These are phyloP conservation scores for Nannochloropsis granulata DNA, from an alignment of 108 stramenopile species.

Conservation along the genomic window DNA sequence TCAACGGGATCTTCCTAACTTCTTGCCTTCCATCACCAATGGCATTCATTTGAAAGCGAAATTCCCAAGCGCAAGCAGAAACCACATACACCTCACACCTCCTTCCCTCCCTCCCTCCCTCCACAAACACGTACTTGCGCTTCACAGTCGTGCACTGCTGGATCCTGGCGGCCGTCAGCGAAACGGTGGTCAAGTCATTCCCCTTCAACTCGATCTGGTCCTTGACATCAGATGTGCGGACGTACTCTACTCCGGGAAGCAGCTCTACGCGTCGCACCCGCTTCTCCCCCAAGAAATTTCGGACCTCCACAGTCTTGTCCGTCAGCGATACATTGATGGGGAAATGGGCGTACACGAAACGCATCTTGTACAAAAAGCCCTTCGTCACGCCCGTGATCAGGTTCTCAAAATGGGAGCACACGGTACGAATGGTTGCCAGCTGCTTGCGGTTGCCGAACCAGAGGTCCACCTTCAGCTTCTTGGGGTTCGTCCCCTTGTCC, in stretches of 20 bases:
- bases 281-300: constrained; percentile 99
- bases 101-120: too few relatives aligned
- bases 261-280: constrained; percentile 77
- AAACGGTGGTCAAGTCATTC: constrained; percentile 91
- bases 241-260: constrained; percentile 73
- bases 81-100: neutral
- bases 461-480: constrained; percentile 73
- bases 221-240: constrained; percentile 82
- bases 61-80: neutral
- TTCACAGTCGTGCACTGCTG: constrained; percentile 87
- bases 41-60: neutral
- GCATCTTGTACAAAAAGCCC: constrained; percentile 98
- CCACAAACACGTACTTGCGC: constrained; percentile 50
- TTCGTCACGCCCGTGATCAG: constrained; percentile 96
- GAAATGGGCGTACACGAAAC: constrained; percentile 98
- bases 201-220: constrained; percentile 92
- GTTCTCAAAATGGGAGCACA: constrained; percentile 98
- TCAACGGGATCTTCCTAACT: too few relatives aligned
- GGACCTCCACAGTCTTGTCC: constrained; percentile 77
- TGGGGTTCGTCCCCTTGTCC: constrained; percentile 39
- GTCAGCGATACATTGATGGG: constrained; percentile 90
- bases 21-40: too few relatives aligned
- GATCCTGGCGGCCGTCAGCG: constrained; percentile 81
- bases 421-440: constrained; percentile 85
- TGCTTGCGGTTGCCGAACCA: constrained; percentile 94